These are phyloP conservation scores for Diaporthe sp. DNA, from an alignment of 2,329 filamentous ascomycete genomes.

Conservation along the genomic window DNA sequence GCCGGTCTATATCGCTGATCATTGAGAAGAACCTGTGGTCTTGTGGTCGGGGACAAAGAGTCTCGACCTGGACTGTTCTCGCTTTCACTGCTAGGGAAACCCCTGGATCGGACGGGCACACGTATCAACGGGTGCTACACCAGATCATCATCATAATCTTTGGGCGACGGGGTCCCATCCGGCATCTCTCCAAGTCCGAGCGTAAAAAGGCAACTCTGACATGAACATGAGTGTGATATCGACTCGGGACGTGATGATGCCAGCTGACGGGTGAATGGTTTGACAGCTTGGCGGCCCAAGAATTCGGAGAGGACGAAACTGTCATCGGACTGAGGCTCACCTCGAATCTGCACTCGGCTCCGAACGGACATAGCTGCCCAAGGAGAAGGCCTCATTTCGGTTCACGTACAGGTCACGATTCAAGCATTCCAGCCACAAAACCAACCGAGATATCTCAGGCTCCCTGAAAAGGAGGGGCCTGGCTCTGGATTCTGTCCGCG, in stretches of 20 bases:
- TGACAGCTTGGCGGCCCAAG: constrained; percentile 19
- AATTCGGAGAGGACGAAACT: not conserved
- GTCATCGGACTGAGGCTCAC: not conserved
- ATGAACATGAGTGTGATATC: not conserved
- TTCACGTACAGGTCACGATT: constrained; percentile 1
- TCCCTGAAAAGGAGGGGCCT: not conserved
- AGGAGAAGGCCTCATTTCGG: constrained; percentile 11
- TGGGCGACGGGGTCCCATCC: not conserved
- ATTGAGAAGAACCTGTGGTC: not conserved
- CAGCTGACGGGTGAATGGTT: constrained; percentile 5
- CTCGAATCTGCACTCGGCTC: constrained; percentile 6
- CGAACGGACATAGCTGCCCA: constrained; percentile 1
- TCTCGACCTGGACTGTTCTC: not conserved
- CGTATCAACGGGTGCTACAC: not conserved
- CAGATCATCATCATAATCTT: not conserved
- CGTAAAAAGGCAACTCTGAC: not conserved
- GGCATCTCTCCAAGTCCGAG: constrained; percentile 4
- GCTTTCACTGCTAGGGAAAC: not conserved
- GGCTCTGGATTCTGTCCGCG: not conserved
- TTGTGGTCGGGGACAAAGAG: not conserved
- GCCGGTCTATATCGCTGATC: not conserved
- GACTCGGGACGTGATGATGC: constrained; percentile 3
- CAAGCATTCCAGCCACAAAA: not conserved
- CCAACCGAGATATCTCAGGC: constrained; percentile 10
- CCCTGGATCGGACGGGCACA: not conserved